Evolutionary conservation across 1,284 basidiomycete genomes (phyloP).

Genomic region (Melampsora larici-populina): DNA sequence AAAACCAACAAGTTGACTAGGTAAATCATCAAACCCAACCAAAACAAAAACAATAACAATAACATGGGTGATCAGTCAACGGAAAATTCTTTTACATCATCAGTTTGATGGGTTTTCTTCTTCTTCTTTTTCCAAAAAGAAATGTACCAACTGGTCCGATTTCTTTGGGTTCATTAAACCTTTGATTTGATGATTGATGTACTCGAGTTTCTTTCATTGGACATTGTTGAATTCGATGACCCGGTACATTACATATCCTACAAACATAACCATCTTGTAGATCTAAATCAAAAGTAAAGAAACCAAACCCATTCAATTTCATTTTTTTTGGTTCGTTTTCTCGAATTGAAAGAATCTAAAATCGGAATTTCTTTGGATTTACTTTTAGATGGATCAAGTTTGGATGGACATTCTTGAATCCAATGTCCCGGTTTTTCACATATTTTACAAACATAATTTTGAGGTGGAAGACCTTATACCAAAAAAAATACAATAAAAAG

Average conservation of each 20-base stretch:
- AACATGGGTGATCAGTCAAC: no score
- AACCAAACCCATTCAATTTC: no score
- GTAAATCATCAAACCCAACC: neutral
- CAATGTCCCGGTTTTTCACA: conserved; percentile 61
- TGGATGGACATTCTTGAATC: conserved; percentile 46
- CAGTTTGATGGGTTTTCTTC: no score
- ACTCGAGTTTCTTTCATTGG: conserved; percentile 68
- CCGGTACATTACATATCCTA: conserved; percentile 76
- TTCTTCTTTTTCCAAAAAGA: neutral
- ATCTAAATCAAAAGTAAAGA: conserved; percentile 51
- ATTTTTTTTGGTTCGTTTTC: no score
- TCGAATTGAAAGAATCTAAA: no score
- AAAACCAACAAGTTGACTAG: conserved; percentile 74
- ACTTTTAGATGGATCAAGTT: conserved; percentile 46
- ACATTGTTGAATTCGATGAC: conserved; percentile 81
- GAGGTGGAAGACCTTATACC: conserved; percentile 56
- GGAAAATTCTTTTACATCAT: no score
- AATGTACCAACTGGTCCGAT: conserved; percentile 63
- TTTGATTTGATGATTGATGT: no score
- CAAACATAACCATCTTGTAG: conserved; percentile 79
- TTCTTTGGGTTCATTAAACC: conserved; percentile 71
- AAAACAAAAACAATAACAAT: neutral
- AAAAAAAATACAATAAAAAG: neutral
- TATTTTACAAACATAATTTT: conserved; percentile 78
- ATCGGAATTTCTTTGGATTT: conserved; percentile 9